Evolutionary conservation across 805 yeast species (phyloP).

Genomic region (Priceomyces fermenticarens): DNA sequence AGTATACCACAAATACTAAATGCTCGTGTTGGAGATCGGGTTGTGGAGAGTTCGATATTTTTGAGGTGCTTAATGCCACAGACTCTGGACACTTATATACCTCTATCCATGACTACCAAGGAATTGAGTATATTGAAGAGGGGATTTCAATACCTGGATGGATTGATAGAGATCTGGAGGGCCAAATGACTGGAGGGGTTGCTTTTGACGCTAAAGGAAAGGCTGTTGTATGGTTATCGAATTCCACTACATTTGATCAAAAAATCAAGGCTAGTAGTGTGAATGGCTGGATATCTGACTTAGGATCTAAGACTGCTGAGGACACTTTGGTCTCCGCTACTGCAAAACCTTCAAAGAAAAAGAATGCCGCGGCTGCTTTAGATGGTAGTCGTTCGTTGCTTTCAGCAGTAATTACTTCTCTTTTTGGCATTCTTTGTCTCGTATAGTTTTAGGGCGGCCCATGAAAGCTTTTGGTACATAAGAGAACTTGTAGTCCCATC

Average conservation of each 20-base stretch:
- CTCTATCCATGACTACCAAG: constrained; percentile 76
- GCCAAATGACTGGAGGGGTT: constrained; percentile 69
- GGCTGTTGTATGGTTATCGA: constrained; percentile 59
- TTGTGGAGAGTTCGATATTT: constrained; percentile 76
- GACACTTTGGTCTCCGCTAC: neutral
- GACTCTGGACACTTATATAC: constrained; percentile 55
- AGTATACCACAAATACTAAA: constrained; percentile 56
- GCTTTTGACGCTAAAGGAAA: constrained; percentile 60
- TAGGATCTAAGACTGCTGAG: neutral
- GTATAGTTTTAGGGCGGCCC: too few species aligned
- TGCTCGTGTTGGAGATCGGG: constrained; percentile 80
- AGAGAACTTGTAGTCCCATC: too few species aligned
- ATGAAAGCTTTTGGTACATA: too few species aligned
- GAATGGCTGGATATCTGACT: constrained; percentile 37
- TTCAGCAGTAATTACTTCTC: too few species aligned
- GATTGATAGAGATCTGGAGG: constrained; percentile 49
- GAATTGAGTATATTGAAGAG: constrained; percentile 55
- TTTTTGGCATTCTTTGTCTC: too few species aligned
- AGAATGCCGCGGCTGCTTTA: too few species aligned
- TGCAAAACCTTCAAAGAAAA: neutral
- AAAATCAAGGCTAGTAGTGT: constrained; percentile 45
- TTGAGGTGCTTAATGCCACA: constrained; percentile 68
- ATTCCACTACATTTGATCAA: constrained; percentile 47
- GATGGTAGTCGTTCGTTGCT: too few species aligned
- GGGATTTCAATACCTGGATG: constrained; percentile 61